Base-by-base conservation (phyloP, 306 rosid genomes). In the Vigna mungo region DNA sequence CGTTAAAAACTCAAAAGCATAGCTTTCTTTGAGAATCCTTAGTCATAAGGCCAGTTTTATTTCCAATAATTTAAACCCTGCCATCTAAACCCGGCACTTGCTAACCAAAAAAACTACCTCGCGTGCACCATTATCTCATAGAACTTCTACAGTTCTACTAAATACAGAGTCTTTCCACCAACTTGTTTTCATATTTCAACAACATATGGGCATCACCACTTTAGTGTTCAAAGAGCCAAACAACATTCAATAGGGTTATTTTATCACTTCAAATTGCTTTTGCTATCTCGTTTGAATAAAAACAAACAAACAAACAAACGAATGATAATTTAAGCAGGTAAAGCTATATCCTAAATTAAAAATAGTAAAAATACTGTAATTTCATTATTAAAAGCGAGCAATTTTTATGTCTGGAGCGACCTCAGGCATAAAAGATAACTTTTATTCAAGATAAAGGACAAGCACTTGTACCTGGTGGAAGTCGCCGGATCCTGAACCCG, bases 401-500 rank as follows among this genome's bases (percentile, higher is more conserved):
- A 39, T 39, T 41, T 41, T 41, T 41, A 6, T 9, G 46, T 41
- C 46, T 9, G 46, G 37, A 72, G 25, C 68, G 32, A 43, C 14
- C 74, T 61, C 59, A 25, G 16, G 18, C 41, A 58, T 6, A 27
- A 60, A 2, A 32, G 6, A 7, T 6, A 15, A 1, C 16, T 15
- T 61, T 32, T 36, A 32, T 7, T 58, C 5, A 13, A 27, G 9
- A 15, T 7, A 32, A 61, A 46, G 10, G 17, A 3, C 69, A 3
- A 63, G 70, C 3, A 79, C 4, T 11, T 60, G 36, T 82, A 95
- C 99, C 97, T 92, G 97, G 77, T 95, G 99, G 78, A 95, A 95
- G 80, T 95, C 97, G 14, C 99, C 97, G 49, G 99, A 95, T 78
- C 97, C 98, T 1, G 97, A 95, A 75, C 97, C 97, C 11, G 96